These are phyloP conservation scores for Plantago lanceolata DNA, from an alignment of 305 asterid species.

Conservation along the genomic window DNA sequence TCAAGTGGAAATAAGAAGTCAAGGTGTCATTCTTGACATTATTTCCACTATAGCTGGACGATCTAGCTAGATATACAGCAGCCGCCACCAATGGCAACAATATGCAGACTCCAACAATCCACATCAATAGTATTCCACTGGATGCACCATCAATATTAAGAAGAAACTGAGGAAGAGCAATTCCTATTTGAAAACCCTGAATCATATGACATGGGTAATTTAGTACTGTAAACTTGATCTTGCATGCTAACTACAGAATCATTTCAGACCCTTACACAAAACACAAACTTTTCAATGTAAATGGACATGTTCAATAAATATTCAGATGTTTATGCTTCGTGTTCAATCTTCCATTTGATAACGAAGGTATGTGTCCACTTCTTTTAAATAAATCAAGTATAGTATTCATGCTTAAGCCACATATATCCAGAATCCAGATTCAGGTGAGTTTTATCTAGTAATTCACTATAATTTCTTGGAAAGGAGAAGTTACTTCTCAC, in stretches of 20 bases:
- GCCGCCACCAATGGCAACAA: constrained; percentile 72
- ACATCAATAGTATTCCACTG: constrained; percentile 59
- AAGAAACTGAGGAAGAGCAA: constrained; percentile 85
- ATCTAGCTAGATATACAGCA: constrained; percentile 62
- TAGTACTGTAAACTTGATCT: background rate
- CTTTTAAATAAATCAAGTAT: background rate
- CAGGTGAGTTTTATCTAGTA: too few relatives aligned
- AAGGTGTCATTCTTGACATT: constrained; percentile 73
- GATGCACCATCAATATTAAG: constrained; percentile 70
- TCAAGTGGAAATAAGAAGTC: constrained; percentile 61
- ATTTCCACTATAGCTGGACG: constrained; percentile 73
- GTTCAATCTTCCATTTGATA: too few relatives aligned
- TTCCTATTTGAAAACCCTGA: constrained; percentile 94
- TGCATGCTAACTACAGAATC: background rate
- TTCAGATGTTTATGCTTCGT: too few relatives aligned
- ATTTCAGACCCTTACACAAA: background rate
- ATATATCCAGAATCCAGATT: background rate
- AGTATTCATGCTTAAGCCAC: background rate
- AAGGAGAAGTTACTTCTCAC: constrained; percentile 14
- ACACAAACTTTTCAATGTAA: too few relatives aligned
- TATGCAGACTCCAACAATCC: constrained; percentile 67
- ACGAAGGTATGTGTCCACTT: too few relatives aligned
- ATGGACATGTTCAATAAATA: too few relatives aligned
- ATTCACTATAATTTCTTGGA: constrained; percentile 1
- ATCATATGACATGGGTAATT: constrained; percentile 22